Conservation (phyloP, 2,329 filamentous ascomycete species). For the Aspergillus flavus region DNA sequence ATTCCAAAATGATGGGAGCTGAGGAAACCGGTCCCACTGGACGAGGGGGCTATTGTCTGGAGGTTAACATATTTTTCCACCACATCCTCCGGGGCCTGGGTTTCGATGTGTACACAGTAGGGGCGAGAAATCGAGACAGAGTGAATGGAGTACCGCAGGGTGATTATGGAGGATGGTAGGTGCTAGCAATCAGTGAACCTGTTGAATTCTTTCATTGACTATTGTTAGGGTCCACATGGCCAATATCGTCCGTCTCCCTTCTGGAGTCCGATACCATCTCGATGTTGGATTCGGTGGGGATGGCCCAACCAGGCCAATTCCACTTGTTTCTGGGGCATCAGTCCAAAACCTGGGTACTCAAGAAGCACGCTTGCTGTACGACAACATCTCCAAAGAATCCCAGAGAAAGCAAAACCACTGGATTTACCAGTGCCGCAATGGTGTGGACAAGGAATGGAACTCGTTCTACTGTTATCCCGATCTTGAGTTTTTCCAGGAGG, state of each 20-base stretch:
- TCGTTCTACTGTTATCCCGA: constrained; percentile 47
- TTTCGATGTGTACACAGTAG: constrained; percentile 55
- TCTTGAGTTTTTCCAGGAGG: constrained; percentile 41
- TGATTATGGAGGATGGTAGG: constrained; percentile 30
- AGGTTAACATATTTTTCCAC: constrained; percentile 58
- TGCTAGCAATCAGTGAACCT: not conserved
- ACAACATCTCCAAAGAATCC: constrained; percentile 50
- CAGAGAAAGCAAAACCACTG: constrained; percentile 52
- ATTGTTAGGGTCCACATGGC: constrained; percentile 55
- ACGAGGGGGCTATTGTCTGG: constrained; percentile 65
- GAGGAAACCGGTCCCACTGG: constrained; percentile 27
- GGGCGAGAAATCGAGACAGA: constrained; percentile 47
- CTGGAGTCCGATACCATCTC: constrained; percentile 51
- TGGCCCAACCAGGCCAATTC: constrained; percentile 60
- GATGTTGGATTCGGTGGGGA: constrained; percentile 67
- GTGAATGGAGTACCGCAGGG: constrained; percentile 30
- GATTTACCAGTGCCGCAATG: constrained; percentile 53
- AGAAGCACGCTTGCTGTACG: constrained; percentile 54
- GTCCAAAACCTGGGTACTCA: constrained; percentile 58
- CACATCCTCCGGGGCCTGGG: constrained; percentile 56
- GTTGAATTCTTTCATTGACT: not conserved
- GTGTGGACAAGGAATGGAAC: constrained; percentile 40
- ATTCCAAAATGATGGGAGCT: constrained; percentile 51
- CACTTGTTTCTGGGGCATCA: constrained; percentile 46
- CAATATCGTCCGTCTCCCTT: constrained; percentile 56